Conservation (phyloP, 805 yeast species). For the Candida succiphila region DNA sequence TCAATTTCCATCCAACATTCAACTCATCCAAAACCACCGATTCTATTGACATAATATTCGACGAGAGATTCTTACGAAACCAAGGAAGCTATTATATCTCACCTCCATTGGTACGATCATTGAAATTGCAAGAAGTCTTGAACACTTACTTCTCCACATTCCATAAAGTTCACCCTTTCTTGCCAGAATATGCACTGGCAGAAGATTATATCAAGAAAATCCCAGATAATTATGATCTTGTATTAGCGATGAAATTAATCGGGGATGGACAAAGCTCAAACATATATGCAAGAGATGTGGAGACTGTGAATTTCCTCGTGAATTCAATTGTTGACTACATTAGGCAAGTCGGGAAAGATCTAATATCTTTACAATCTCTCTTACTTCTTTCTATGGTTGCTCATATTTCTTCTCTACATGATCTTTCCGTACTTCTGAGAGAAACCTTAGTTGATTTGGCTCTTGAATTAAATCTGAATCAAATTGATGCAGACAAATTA, state of each 20-base stretch:
- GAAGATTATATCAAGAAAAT: slow-evolving; percentile 21
- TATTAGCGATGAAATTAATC: slow-evolving; percentile 36
- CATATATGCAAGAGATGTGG: slow-evolving; percentile 27
- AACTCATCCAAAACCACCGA: slow-evolving; percentile 18
- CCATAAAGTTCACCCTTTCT: slow-evolving; percentile 36
- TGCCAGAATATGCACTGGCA: slow-evolving; percentile 30
- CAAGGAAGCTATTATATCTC: slow-evolving; percentile 19
- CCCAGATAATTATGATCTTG: slow-evolving; percentile 29
- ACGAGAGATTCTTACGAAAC: slow-evolving; percentile 6
- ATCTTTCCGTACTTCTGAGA: slow-evolving; percentile 31
- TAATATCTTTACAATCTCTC: slow-evolving; percentile 32
- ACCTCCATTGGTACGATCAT: slow-evolving; percentile 15
- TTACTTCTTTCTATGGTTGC: slow-evolving; percentile 31
- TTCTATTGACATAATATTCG: slow-evolving; percentile 16
- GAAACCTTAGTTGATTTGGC: slow-evolving; percentile 30
- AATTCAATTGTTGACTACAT: slow-evolving; percentile 21
- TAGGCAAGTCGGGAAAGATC: slow-evolving; percentile 27
- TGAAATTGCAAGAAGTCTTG: slow-evolving; percentile 17
- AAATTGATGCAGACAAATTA: slow-evolving; percentile 24
- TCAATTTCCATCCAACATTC: slow-evolving; percentile 21
- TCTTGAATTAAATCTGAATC: slow-evolving; percentile 26
- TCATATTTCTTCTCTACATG: slow-evolving; percentile 44
- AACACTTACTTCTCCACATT: slow-evolving; percentile 26
- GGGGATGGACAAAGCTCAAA: slow-evolving; percentile 36
- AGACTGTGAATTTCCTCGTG: slow-evolving; percentile 27